Evolutionary conservation across 257 asterid species (phyloP), one percentile per base, ranked within the genome.

Genomic region (Gynochthodes officinalis): DNA sequence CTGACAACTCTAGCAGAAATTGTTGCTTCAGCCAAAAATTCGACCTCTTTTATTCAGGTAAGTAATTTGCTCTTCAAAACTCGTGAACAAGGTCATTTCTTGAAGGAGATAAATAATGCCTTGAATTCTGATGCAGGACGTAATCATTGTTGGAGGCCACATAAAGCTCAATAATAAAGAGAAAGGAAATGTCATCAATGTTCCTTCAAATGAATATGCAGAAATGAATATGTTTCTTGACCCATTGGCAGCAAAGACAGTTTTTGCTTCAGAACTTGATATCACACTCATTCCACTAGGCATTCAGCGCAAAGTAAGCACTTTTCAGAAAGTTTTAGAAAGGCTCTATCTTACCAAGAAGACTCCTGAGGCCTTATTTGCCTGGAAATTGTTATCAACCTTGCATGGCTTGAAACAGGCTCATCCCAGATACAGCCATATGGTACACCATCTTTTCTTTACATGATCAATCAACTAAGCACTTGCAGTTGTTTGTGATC

Each of bases 211-310:
- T 50, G 66, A 81, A 69, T 82, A 80, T 49, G 89, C 97, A 27
- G 97, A 89, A 64, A 80, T 88, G 50, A 91, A 91, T 46, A 84
- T 89, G 87, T 91, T 86, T 82, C 95, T 91, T 59, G 97, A 91
- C 54, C 96, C 96, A 67, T 77, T 84, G 67, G 97, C 91, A 28
- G 96, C 96, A 77, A 76, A 86, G 53, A 76, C 67, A 50, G 96
- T 88, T 69, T 73, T 91, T 25, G 57, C 55, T 7, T 86, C 93
- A 33, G 75, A 75, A 44, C 80, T 78, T 21, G 84, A 81, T 28
- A 84, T 89, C 73, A 91, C 96, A 1, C 77, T 91, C 27, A 75
- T 91, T 80, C 97, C 97, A n/a, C 90, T 91, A 39, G 69, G 72
- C 52, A 57, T 73, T 30, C 98, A 88, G 69, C 88, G 90, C 15